Evolutionary conservation across 2,329 filamentous ascomycete species (phyloP), one percentile per base, ranked within the genome.

Genomic region (Claviceps maximensis): DNA sequence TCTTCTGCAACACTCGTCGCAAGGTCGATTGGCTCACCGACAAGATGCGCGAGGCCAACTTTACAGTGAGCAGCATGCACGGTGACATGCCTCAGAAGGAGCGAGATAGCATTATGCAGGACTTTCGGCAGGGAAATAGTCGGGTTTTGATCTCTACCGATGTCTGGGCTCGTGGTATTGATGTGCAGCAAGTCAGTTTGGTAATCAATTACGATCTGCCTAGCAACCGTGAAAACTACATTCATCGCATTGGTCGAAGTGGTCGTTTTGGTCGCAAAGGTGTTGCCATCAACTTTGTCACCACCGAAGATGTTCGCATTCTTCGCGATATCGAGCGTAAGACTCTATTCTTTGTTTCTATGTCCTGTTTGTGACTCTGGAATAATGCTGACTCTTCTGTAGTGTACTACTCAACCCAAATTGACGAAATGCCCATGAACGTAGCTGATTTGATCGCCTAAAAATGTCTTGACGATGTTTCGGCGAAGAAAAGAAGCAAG

Each of bases 11-110:
- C 73, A 98, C 93, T 7, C 85, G 93, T 60, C 83, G 93, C 70
- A 98, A 98, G 86, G 93, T 98, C 51, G 93, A 98, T 70, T 98
- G 93, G 93, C 75, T 98, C 55, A 97, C 93, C 4, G 93, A 98
- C 74, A 98, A 98, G 78, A 95, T 98, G 88, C 87, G 89, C 58
- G 93, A 96, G 69, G 89, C 89, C 63, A 96, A 98, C 74, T 98
- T 98, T 70, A 98, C 93, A 0, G 93, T 98, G 60, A 94, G 87
- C 62, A 91, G 87, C 62, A 98, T 98, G 93, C 93, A 98, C 67
- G 93, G 93, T 60, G 93, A 98, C 64, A 98, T 98, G 93, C 89
- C 90, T 25, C 93, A 98, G 69, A 93, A 93, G 72, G 90, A 97
- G 71, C 85, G 93, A 62, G 93, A 98, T 73, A 91, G 87, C 71